Percentiles rank a stretch among this genome's conserved stretches.
Evolutionary conservation across 1,284 basidiomycete species (phyloP).

Genomic region (Neotropicomus parvogracilis): DNA sequence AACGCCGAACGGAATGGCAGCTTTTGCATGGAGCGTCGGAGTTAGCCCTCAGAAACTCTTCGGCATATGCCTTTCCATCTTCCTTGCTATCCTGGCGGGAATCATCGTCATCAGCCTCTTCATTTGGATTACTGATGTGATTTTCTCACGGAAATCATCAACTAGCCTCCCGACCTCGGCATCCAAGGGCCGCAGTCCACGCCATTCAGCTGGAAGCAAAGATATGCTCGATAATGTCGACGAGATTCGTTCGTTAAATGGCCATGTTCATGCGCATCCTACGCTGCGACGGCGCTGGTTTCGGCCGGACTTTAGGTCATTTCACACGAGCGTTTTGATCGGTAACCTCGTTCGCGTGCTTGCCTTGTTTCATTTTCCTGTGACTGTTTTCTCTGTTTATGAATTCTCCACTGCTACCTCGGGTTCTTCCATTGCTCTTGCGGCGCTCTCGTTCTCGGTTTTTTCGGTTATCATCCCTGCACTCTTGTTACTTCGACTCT

Average conservation of each 20-base stretch:
- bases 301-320: slow-evolving; percentile 64
- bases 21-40: slow-evolving; percentile 71
- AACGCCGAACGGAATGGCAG: slow-evolving; percentile 59
- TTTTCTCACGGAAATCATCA: slow-evolving; percentile 38
- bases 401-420: slow-evolving; percentile 31
- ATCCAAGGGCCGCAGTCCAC: slow-evolving; percentile 52
- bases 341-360: slow-evolving; percentile 91
- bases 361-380: slow-evolving; percentile 88
- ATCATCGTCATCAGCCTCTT: slow-evolving; percentile 66
- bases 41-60: slow-evolving; percentile 82
- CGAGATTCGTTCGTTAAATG: slow-evolving; percentile 55
- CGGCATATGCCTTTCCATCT: slow-evolving; percentile 77
- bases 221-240: slow-evolving; percentile 52
- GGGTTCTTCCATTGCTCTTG: slow-evolving; percentile 60
- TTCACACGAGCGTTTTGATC: slow-evolving; percentile 73
- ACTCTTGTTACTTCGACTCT: slow-evolving; percentile 72
- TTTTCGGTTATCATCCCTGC: slow-evolving; percentile 79
- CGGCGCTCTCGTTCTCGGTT: slow-evolving; percentile 71
- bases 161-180: slow-evolving; percentile 25
- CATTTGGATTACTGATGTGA: slow-evolving; percentile 70
- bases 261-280: slow-evolving; percentile 29
- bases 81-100: slow-evolving; percentile 74
- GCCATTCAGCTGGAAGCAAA: slow-evolving; percentile 48
- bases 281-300: slow-evolving; percentile 46
- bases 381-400: slow-evolving; percentile 89